Evolutionary conservation across 306 rosid species (phyloP), one percentile per base, ranked within the genome.

Genomic region (Cicer yamashitae): DNA sequence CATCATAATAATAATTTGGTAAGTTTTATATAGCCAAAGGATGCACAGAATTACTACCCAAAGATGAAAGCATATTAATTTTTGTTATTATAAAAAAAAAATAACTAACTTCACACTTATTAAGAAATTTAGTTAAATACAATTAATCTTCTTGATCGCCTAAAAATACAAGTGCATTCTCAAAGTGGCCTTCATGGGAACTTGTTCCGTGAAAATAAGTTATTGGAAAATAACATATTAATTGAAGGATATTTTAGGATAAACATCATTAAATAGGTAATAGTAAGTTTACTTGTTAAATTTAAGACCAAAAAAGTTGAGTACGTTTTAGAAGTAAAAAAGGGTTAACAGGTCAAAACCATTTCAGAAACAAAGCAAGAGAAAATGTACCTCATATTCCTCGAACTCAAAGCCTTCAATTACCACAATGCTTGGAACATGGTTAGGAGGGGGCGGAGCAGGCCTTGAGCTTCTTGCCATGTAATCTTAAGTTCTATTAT

Each of bases 401-500:
- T 90, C 99, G 83, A 96, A 90, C 79, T 96, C 99, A 77, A 96
- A 89, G 75, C 98, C 98, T 83, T 96, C 97, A 73, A 96, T 88
- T 81, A 89, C 90, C 74, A 96, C 92, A 77, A 96, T 82, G 82
- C 93, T 92, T 1, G 96, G 94, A 75, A 87, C 57, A 78, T 75
- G 88, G 83, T 89, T 88, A 78, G 88, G 85, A 70, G 96, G 88
- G 99, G 97, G 7, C 98, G 97, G 25, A 96, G 97, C 71, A 96
- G 83, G 77, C 97, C 97, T 83, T 96, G 99, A 86, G 99, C 99
- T 84, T 96, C 98, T 83, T 92, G 92, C 98, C 98, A 96, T 30
- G 98, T 92, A 77, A 92, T 83, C 87, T 92, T 92, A 85, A 96
- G 80, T 85, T 92, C 96, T 86, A 96, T 92, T 80, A 92, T 67